Evolutionary conservation across 345 rosid species (phyloP), one percentile per base, ranked within the genome.

Genomic region (Eucalyptus albens): DNA sequence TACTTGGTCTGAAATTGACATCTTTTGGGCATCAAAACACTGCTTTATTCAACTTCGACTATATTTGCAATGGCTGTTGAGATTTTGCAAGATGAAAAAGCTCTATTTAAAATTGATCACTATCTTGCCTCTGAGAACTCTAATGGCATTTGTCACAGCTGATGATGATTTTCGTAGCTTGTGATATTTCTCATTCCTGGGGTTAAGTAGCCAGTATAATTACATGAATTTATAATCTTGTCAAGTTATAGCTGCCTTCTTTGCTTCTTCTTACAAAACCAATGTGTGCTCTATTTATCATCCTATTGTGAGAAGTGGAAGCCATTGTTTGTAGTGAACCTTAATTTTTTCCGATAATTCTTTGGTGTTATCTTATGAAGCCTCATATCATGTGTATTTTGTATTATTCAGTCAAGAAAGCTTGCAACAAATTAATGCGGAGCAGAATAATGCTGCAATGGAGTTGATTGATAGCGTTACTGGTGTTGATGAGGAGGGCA

Each of bases 401-500:
- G 47, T 50, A 86, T 89, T 16, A 88, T 92, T 88, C 95, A 98
- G 99, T 91, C 97, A 94, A 92, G 96, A 90, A 42, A 93, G 97
- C 92, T 90, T 92, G 16, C 97, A 94, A 69, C 93, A 91, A 72
- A 88, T 89, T n/a, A 50, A 65, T 27, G 86, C 59, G 24, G 97
- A 95, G 72, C 97, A 95, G 92, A 95, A 93, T 91, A 95, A 90
- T 94, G 94, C 97, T 81, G 95, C 98, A 2, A 96, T 98, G 96
- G 97, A 97, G 91, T 92, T 97, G 96, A 98, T 98, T 80, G 95
- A 94, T 90, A 95, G 97, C 89, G 96, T 97, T 55, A 94, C 95
- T 49, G 97, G 97, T 90, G 91, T 92, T 90, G 99, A 98, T 88
- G 99, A 98, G 92, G 99, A 98, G 91, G 99, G 99, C 62, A 94